A percentile compares a stretch with the other conserved stretches of the same genome.
phyloP scores from a whole-genome alignment of 345 rosid genomes.

The Eucalyptus coolabah region DNA sequence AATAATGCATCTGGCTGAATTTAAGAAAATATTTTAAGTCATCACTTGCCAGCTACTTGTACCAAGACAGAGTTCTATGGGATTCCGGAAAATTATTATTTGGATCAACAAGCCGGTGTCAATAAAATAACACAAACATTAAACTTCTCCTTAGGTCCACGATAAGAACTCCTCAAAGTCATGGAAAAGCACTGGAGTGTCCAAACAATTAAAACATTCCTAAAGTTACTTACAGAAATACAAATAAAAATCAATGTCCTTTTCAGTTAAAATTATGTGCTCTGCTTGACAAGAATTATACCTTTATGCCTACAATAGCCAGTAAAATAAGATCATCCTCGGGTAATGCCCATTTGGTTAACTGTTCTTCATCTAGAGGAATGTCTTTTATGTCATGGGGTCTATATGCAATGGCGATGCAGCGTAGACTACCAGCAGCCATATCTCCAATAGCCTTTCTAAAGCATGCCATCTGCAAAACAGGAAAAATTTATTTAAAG shows the following conservation, averaged over 20 bases:
- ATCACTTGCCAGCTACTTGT: neutral
- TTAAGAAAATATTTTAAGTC: neutral
- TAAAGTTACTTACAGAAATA: too few relatives aligned
- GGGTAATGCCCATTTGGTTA: slow-evolving; percentile 63
- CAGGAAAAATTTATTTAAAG: neutral
- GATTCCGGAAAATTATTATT: too few relatives aligned
- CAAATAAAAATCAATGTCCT: neutral
- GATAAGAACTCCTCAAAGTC: neutral
- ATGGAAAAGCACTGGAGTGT: neutral
- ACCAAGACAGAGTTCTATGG: neutral
- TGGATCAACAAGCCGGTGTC: neutral
- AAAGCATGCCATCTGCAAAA: slow-evolving; percentile 32
- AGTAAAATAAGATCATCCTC: slow-evolving; percentile 82
- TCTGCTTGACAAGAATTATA: slow-evolving; percentile 8
- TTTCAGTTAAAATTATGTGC: neutral
- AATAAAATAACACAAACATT: neutral
- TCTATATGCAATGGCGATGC: slow-evolving; percentile 84
- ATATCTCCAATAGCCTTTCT: slow-evolving; percentile 57
- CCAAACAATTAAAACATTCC: too few relatives aligned
- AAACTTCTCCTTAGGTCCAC: neutral
- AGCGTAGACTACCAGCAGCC: slow-evolving; percentile 82
- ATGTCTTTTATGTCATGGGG: slow-evolving; percentile 42
- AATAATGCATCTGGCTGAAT: neutral
- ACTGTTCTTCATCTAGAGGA: slow-evolving; percentile 56
- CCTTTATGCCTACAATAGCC: slow-evolving; percentile 89